Evolutionary conservation across 352 stramenopile genomes (phyloP), one percentile per base, ranked within the genome.

Genomic region (Globisporangium megalacanthum): DNA sequence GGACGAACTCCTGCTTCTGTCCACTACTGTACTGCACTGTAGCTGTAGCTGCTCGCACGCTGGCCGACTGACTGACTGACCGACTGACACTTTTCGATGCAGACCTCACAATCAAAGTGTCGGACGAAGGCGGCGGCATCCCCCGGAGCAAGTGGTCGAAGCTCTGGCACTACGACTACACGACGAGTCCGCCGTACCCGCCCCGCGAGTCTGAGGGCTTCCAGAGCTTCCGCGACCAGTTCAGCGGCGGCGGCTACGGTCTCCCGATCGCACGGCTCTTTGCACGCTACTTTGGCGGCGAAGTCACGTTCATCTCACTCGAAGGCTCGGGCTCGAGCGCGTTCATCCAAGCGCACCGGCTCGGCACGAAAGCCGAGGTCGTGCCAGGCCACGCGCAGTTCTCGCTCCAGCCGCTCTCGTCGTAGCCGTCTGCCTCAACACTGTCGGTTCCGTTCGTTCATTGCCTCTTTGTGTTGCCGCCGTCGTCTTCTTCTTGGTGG

Each of bases 91-190:
- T 29, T 4, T 17, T 17, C 11, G 2, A 6, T 39, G 25, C 49
- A 70, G 83, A 93, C 60, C 66, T 98, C 19, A 97, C 98, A 3
- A 99, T 99, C 64, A 99, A 99, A 72, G 88, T 99, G 39, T 95
- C 82, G 35, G 97, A 99, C 70, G 95, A 99, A 73, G 97, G 97
- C 22, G 97, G 97, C 46, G 97, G 97, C 49, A 98, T 99, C 64
- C 86, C 88, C 13, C 83, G 97, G 35, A 98, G 86, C 63, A 90
- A 98, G 49, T 98, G 98, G 83, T 86, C 93, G 41, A 95, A 97
- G 57, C 93, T 99, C 62, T 99, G 96, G 94, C 95, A 92, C 52
- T 99, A 99, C 66, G 83, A 99, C 31, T 99, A 99, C 77, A 99
- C 97, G n/a, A 99, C 97, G 9, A 97, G 95, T 35, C 61, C 69